A percentile compares a stretch with the other conserved stretches of the same genome.
phyloP scores from a whole-genome alignment of 768 basidiomycete genomes.

The Hericium erinaceus region DNA sequence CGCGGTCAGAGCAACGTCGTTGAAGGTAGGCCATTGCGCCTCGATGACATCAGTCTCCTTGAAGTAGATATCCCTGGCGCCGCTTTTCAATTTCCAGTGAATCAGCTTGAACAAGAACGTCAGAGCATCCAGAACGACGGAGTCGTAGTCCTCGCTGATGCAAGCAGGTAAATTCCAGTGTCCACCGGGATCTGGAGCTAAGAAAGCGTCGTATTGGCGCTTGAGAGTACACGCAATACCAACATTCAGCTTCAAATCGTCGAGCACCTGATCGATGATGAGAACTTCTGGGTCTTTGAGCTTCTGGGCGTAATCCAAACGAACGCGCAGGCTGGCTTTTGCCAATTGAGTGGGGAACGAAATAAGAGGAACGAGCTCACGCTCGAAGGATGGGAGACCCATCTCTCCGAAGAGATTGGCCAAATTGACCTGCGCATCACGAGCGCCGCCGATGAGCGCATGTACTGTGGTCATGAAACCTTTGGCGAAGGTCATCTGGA shows the following conservation, averaged over 20 bases:
- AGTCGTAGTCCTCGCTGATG: conserved; percentile 85
- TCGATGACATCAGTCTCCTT: conserved; percentile 98
- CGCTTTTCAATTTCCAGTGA: conserved; percentile 93
- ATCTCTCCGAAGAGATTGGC: conserved; percentile 70
- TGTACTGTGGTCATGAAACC: conserved; percentile 83
- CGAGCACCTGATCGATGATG: conserved; percentile 89
- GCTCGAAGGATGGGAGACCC: conserved; percentile 87
- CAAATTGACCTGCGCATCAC: conserved; percentile 78
- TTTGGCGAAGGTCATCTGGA: conserved; percentile 90
- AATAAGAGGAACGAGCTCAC: conserved; percentile 82
- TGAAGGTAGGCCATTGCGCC: conserved; percentile 91
- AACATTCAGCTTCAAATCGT: conserved; percentile 85
- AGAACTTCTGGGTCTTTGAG: conserved; percentile 82
- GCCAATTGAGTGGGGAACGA: conserved; percentile 95
- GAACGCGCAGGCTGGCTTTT: conserved; percentile 82
- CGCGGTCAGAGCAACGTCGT: conserved; percentile 83
- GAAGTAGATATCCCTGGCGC: conserved; percentile 86
- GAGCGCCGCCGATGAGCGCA: conserved; percentile 74
- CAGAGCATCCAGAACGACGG: conserved; percentile 79
- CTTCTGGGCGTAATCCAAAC: conserved; percentile 82
- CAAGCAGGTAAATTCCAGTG: conserved; percentile 87
- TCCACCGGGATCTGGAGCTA: conserved; percentile 76
- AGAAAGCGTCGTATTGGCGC: conserved; percentile 86
- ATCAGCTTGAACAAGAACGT: conserved; percentile 88
- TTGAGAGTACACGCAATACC: conserved; percentile 93